Evolutionary conservation across 2,329 filamentous ascomycete genomes (phyloP).

Genomic region (Clonostachys chloroleuca): DNA sequence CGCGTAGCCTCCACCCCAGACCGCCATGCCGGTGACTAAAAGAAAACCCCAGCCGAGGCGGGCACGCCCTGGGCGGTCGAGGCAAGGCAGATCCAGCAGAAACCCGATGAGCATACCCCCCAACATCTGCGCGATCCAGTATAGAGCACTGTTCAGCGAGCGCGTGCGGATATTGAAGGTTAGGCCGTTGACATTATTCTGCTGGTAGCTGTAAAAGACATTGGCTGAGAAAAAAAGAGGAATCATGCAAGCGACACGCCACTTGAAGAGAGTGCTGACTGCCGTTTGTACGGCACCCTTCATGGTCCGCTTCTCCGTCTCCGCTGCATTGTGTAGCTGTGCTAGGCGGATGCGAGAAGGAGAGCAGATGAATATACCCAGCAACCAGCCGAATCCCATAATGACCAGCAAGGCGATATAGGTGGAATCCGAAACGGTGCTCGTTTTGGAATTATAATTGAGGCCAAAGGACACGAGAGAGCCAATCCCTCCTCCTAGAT

Average conservation of each 20-base stretch:
- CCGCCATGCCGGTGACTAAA: conserved; percentile 43
- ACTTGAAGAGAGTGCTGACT: conserved; percentile 29
- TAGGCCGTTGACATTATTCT: conserved; percentile 48
- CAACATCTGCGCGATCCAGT: conserved; percentile 54
- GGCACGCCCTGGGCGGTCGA: conserved; percentile 39
- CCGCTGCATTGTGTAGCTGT: conserved; percentile 25
- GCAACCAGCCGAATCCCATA: conserved; percentile 41
- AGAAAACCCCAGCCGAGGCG: conserved; percentile 38
- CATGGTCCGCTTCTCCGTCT: conserved; percentile 31
- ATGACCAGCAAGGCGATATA: conserved; percentile 44
- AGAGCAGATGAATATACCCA: conserved; percentile 42
- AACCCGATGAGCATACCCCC: conserved; percentile 42
- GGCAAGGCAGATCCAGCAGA: conserved; percentile 32
- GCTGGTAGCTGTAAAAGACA: conserved; percentile 53
- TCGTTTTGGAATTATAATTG: conserved; percentile 27
- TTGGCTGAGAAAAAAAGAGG: conserved; percentile 53
- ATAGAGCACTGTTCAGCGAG: conserved; percentile 48
- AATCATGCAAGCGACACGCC: conserved; percentile 41
- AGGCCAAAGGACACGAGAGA: conserved; percentile 36
- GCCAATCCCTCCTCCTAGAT: conserved; percentile 36
- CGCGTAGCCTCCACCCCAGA: conserved; percentile 58
- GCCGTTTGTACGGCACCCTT: conserved; percentile 27
- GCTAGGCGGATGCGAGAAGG: conserved; percentile 33
- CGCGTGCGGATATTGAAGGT: conserved; percentile 51
- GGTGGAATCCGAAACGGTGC: conserved; percentile 42